phyloP scores from a whole-genome alignment of 495 filamentous ascomycete genomes.

The Lasiosphaeria hispida region DNA sequence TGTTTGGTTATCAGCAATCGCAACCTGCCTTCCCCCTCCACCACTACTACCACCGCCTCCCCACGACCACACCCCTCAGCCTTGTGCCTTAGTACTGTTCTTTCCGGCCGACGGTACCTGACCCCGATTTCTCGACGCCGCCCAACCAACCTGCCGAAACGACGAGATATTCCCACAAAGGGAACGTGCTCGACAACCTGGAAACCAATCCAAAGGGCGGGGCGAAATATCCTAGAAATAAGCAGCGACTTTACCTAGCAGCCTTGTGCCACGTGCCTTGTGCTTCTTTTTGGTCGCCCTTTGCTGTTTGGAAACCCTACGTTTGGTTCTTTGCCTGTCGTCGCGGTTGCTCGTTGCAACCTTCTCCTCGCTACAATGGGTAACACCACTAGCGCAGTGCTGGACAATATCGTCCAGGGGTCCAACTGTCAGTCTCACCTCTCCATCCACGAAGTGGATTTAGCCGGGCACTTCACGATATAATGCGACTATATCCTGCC shows the following conservation, averaged over 20 bases:
- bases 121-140: background rate
- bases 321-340: background rate
- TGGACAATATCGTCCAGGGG: slow-evolving; percentile 93
- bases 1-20: slow-evolving; percentile 10
- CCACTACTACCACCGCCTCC: background rate
- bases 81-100: background rate
- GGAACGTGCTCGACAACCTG: no score
- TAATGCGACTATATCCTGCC: background rate
- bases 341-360: no score
- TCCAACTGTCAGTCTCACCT: slow-evolving; percentile 72
- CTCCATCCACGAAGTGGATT: background rate
- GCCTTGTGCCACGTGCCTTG: no score
- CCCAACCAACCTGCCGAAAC: no score
- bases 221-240: no score
- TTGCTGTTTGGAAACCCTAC: no score
- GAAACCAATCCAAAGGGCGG: no score
- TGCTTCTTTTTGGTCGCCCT: no score
- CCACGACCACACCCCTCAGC: background rate
- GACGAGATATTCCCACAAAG: no score
- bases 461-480: background rate
- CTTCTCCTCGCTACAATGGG: slow-evolving; percentile 60
- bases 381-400: slow-evolving; percentile 75
- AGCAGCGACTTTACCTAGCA: no score
- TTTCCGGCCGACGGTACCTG: background rate
- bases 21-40: background rate